These are phyloP conservation scores for Podospora pseudocomata DNA, from an alignment of 495 filamentous ascomycete species.

Conservation along the genomic window DNA sequence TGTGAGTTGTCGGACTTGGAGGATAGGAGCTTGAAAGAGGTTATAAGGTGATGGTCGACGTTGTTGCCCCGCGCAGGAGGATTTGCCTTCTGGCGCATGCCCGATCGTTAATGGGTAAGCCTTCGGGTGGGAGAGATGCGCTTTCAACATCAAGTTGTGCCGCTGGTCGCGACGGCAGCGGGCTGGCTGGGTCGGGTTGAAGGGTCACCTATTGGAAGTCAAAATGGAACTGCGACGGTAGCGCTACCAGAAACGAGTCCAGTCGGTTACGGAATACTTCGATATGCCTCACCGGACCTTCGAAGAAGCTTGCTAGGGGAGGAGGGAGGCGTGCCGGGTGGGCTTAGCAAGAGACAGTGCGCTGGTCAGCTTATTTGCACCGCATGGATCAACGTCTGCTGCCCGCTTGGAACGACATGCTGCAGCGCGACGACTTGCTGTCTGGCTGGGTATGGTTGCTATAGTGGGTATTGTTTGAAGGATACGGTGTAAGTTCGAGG, in stretches of 20 bases:
- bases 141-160: background rate
- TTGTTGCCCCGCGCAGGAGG: background rate
- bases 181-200: background rate
- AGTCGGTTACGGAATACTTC: background rate
- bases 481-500: background rate
- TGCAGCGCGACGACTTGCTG: background rate
- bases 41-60: background rate
- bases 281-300: constrained; percentile 2
- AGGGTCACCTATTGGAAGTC: background rate
- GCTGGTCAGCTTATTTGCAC: background rate
- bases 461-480: background rate
- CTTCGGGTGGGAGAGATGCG: background rate
- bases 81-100: background rate
- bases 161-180: background rate
- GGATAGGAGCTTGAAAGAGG: background rate
- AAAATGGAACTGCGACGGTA: background rate
- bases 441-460: background rate
- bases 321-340: background rate
- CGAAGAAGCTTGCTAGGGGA: background rate
- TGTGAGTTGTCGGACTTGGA: background rate
- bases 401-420: background rate
- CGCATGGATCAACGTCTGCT: background rate
- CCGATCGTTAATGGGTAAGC: background rate
- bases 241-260: background rate
- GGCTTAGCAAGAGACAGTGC: background rate